Evolutionary conservation across 2,329 filamentous ascomycete species (phyloP).

Genomic region (Ceratocystis eucalypticola): DNA sequence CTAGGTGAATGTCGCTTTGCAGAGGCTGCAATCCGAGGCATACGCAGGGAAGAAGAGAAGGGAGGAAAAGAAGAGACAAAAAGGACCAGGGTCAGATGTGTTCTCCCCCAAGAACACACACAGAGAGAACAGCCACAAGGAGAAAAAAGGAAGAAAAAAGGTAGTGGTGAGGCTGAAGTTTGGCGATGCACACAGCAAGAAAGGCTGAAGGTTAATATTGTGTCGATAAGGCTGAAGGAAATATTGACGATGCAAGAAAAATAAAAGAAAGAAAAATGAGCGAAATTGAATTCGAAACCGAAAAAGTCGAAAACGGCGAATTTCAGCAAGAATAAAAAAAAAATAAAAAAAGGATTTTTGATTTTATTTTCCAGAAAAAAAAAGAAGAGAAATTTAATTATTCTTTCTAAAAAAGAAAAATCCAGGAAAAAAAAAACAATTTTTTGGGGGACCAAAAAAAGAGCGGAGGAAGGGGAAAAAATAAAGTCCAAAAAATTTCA

Average conservation of each 20-base stretch:
- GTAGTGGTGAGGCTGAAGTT: slow-evolving; percentile 5
- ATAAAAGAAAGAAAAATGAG: slow-evolving; percentile 7
- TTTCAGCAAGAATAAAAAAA: neutral
- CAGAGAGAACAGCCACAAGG: neutral
- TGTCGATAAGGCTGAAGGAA: neutral
- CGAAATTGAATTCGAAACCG: neutral
- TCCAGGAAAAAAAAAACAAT: neutral
- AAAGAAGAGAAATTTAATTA: neutral
- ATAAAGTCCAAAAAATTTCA: neutral
- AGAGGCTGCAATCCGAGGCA: slow-evolving; percentile 47
- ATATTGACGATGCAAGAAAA: neutral
- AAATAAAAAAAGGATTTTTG: neutral
- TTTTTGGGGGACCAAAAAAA: slow-evolving; percentile 1
- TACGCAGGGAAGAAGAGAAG: slow-evolving; percentile 29
- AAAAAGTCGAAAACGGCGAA: neutral
- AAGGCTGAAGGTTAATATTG: neutral
- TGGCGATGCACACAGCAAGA: neutral
- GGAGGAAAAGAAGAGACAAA: neutral
- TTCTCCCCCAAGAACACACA: neutral
- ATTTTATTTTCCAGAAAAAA: neutral
- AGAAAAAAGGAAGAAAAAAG: neutral
- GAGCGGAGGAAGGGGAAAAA: slow-evolving; percentile 5
- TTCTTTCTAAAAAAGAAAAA: neutral
- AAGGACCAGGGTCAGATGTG: neutral
- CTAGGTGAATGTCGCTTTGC: slow-evolving; percentile 46